A percentile compares a stretch with the other conserved stretches of the same genome.
Evolutionary conservation across 2,329 filamentous ascomycete genomes (phyloP).

Genomic region (Penicillium freii): DNA sequence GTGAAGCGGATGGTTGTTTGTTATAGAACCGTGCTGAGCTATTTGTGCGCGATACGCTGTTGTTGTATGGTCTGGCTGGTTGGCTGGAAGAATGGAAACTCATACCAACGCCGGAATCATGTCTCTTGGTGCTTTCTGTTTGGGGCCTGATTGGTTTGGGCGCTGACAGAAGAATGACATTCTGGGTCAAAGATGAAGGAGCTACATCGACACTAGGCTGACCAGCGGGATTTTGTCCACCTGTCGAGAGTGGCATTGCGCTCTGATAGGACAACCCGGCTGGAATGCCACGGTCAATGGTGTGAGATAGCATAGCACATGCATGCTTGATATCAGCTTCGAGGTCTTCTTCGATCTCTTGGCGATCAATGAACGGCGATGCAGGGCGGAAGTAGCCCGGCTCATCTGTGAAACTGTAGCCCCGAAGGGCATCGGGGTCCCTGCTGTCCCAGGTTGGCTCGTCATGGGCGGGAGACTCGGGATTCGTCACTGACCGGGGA

Average conservation of each 20-base stretch:
- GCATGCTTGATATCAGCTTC: slow-evolving; percentile 37
- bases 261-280: slow-evolving; percentile 13
- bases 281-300: slow-evolving; percentile 28
- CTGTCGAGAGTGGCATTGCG: not conserved
- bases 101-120: slow-evolving; percentile 17
- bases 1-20: slow-evolving; percentile 6
- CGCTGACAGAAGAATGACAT: slow-evolving; percentile 5
- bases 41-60: slow-evolving; percentile 1
- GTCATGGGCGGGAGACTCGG: slow-evolving; percentile 10
- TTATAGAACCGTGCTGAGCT: slow-evolving; percentile 20
- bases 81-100: not conserved
- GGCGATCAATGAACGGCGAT: slow-evolving; percentile 37
- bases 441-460: slow-evolving; percentile 7
- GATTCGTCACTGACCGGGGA: slow-evolving; percentile 20
- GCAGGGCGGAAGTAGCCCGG: slow-evolving; percentile 30
- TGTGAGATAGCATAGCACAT: slow-evolving; percentile 35
- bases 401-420: slow-evolving; percentile 39
- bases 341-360: slow-evolving; percentile 32
- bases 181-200: slow-evolving; percentile 3
- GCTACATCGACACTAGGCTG: not conserved
- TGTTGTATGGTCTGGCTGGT: not conserved
- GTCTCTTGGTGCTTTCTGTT: slow-evolving; percentile 3
- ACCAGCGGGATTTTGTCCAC: not conserved
- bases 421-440: slow-evolving; percentile 20
- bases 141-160: slow-evolving; percentile 4